Base-by-base conservation (phyloP, 2,329 filamentous ascomycete genomes). In the Hymenoscyphus occultus region DNA sequence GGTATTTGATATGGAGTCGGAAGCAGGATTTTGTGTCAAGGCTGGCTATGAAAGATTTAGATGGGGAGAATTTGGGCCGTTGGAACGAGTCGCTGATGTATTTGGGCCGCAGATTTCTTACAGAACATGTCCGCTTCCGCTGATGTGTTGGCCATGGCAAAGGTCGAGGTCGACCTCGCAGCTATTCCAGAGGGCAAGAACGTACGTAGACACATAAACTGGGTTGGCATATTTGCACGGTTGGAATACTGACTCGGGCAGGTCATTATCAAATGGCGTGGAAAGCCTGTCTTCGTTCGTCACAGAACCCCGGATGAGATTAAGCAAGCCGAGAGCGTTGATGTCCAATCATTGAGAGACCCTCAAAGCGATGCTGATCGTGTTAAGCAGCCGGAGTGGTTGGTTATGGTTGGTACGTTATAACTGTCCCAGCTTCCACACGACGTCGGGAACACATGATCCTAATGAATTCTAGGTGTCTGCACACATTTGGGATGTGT, bases 191-290 rank as follows among this genome's bases (percentile, higher is more conserved):
- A 98, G 85, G 95, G 95, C 86, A 99, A 98, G 91, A 99, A 99
- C 84, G 95, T 93, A 84, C 79, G 90, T 84, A 62, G 59, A 19
- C 12, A 35, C 65, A 62, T 56, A 67, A 9, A 22, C 22, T 16
- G 31, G n/a, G 10, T 51, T 35, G 28, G 22, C 3, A 6, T 22
- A 19, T n/a, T 31, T 5, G 19, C n/a, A 42, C 31, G 56, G 42
- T 42, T 10, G 57, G n/a, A 39, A 16, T 56, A 59, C 65, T 73
- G 56, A 73, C 67, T 48, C 32, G 19, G 63, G 68, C 56, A 93
- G 90, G 90, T 99, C 79, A 96, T 99, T 80, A 96, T 99, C 86
- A 99, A 99, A 85, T 99, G 95, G 95, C 91, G 95, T 85, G 95
- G 95, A 80, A 99, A 99, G 91, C 95, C 95, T 80, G 93, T 99